phyloP scores from a whole-genome alignment of 2,329 filamentous ascomycete genomes.

The Alternaria arbusti region DNA sequence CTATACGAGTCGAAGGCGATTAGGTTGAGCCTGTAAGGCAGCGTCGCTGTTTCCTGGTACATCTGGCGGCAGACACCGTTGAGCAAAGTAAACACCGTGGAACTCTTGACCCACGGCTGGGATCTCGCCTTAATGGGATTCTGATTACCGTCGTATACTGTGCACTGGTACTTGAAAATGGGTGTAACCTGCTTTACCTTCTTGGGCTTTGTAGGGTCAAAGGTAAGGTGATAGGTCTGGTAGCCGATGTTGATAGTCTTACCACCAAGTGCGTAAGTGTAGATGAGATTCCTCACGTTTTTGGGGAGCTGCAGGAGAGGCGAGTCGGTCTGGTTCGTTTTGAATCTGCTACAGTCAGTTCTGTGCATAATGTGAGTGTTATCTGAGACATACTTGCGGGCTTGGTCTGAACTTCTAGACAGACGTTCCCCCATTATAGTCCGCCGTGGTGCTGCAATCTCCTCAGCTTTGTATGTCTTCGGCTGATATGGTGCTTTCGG shows the following conservation, averaged over 20 bases:
- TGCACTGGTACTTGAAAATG: constrained; percentile 32
- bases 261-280: constrained; percentile 27
- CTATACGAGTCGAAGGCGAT: constrained; percentile 30
- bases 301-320: constrained; percentile 32
- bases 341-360: constrained; percentile 24
- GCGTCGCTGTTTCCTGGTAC: constrained; percentile 34
- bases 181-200: constrained; percentile 7
- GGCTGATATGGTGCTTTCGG: constrained; percentile 17
- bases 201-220: background rate
- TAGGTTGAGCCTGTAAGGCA: constrained; percentile 34
- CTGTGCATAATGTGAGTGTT: background rate
- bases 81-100: constrained; percentile 24
- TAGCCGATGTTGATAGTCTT: constrained; percentile 35
- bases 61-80: constrained; percentile 38
- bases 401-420: constrained; percentile 16
- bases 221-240: constrained; percentile 22
- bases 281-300: constrained; percentile 31
- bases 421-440: constrained; percentile 14
- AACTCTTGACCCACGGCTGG: constrained; percentile 6
- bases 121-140: constrained; percentile 18
- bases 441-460: constrained; percentile 9
- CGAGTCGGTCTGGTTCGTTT: constrained; percentile 30
- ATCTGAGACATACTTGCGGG: constrained; percentile 19
- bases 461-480: constrained; percentile 18
- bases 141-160: constrained; percentile 12